A percentile compares a stretch with the other conserved stretches of the same genome.
phyloP scores from a whole-genome alignment of 306 rosid genomes.

The Urtica urens region DNA sequence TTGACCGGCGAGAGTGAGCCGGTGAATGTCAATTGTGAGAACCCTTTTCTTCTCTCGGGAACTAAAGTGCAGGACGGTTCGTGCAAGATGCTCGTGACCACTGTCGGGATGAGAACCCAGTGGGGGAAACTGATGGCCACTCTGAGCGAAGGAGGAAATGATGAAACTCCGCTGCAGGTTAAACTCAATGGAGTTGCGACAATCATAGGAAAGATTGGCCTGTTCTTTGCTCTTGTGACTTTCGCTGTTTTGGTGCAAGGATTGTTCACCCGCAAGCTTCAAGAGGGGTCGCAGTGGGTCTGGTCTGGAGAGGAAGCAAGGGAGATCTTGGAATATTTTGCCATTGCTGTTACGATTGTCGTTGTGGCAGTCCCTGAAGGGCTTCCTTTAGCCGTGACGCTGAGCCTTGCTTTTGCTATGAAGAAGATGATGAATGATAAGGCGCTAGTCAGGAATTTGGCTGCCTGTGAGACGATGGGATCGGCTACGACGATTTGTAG shows the following conservation, averaged over 20 bases:
- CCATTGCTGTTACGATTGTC: slow-evolving; percentile 89
- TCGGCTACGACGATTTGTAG: slow-evolving; percentile 91
- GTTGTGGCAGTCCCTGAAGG: slow-evolving; percentile 99
- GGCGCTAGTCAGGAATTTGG: slow-evolving; percentile 93
- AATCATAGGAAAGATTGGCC: slow-evolving; percentile 90
- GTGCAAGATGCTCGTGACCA: slow-evolving; percentile 94
- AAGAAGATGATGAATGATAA: slow-evolving; percentile 98
- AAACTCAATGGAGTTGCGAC: slow-evolving; percentile 99
- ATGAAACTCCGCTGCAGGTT: slow-evolving; percentile 98
- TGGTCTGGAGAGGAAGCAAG: slow-evolving; percentile 85
- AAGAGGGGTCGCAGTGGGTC: slow-evolving; percentile 61
- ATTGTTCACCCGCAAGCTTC: slow-evolving; percentile 61
- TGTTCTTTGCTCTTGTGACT: slow-evolving; percentile 83
- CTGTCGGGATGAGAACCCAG: slow-evolving; percentile 98
- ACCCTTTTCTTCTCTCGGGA: slow-evolving; percentile 93
- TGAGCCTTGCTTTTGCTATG: slow-evolving; percentile 99
- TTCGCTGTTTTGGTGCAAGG: slow-evolving; percentile 93
- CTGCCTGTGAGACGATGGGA: slow-evolving; percentile 99
- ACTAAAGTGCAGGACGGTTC: slow-evolving; percentile 98
- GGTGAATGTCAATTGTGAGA: slow-evolving; percentile 37
- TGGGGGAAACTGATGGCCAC: slow-evolving; percentile 99
- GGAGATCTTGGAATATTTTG: slow-evolving; percentile 83
- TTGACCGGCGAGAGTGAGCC: slow-evolving; percentile 99
- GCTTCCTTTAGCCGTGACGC: slow-evolving; percentile 91
- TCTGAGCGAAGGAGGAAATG: slow-evolving; percentile 96